These are phyloP conservation scores for Closterium sp. DNA, from an alignment of 139 green algal genomes.

Conservation along the genomic window DNA sequence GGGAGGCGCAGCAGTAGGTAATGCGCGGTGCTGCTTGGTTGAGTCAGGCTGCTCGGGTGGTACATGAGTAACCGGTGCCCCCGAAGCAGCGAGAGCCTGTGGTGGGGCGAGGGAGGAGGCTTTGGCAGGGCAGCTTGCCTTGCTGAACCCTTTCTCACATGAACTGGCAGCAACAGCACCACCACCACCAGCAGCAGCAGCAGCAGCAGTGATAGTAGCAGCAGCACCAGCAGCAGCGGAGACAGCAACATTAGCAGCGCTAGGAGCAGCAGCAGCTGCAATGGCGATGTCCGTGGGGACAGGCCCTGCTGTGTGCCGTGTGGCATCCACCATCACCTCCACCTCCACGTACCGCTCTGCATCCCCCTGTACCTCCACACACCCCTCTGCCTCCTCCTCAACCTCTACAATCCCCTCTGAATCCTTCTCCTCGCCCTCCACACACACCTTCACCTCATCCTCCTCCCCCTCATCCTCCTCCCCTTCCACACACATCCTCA, in stretches of 20 bases:
- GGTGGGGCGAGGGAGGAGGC: too few relatives aligned
- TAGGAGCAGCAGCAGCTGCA: not conserved
- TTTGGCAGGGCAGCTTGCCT: not conserved
- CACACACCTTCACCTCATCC: not conserved
- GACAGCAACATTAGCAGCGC: not conserved
- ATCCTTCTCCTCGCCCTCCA: not conserved
- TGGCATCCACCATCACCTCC: not conserved
- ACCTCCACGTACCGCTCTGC: not conserved
- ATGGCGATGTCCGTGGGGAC: not conserved
- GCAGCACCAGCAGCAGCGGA: not conserved
- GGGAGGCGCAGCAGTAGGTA: not conserved
- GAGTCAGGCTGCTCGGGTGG: too few relatives aligned
- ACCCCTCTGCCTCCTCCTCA: not conserved
- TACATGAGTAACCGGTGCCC: too few relatives aligned
- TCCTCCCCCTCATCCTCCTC: not conserved
- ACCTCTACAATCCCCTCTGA: not conserved
- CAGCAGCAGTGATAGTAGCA: not conserved
- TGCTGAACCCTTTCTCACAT: not conserved
- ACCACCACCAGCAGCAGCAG: not conserved
- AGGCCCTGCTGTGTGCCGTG: not conserved
- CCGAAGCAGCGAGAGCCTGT: too few relatives aligned
- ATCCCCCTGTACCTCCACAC: not conserved
- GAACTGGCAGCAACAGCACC: not conserved
- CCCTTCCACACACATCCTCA: too few relatives aligned
- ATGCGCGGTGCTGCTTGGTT: too few relatives aligned